phyloP scores from a whole-genome alignment of 768 basidiomycete genomes.

The Lentinula sp. region DNA sequence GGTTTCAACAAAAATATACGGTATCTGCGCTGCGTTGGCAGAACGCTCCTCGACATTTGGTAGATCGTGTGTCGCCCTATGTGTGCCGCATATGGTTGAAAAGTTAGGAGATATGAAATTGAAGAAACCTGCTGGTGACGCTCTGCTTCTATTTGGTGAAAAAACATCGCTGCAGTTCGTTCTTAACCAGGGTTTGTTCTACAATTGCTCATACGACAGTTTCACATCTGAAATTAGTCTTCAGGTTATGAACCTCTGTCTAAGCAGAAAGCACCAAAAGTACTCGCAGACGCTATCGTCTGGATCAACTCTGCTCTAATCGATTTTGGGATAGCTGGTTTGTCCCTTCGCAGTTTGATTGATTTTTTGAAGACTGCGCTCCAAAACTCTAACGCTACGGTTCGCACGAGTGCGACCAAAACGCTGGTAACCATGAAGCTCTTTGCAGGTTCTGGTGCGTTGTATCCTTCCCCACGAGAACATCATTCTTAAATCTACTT shows the following conservation, averaged over 20 bases:
- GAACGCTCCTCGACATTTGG: slow-evolving; percentile 80
- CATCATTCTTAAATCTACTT: slow-evolving; percentile 1
- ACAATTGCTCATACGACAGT: not conserved
- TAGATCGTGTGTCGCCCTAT: slow-evolving; percentile 76
- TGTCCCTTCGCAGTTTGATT: slow-evolving; percentile 79
- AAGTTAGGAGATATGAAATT: slow-evolving; percentile 95
- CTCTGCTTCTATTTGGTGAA: slow-evolving; percentile 78
- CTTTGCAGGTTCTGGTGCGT: slow-evolving; percentile 82
- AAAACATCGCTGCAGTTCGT: slow-evolving; percentile 94
- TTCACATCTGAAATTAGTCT: slow-evolving; percentile 4
- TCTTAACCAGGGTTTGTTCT: slow-evolving; percentile 72
- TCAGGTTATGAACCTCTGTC: slow-evolving; percentile 88
- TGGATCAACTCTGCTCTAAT: slow-evolving; percentile 85
- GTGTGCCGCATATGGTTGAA: slow-evolving; percentile 78
- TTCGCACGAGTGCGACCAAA: slow-evolving; percentile 91
- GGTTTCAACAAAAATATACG: slow-evolving; percentile 91
- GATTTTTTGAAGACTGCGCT: slow-evolving; percentile 85
- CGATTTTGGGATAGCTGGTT: slow-evolving; percentile 88
- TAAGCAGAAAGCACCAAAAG: slow-evolving; percentile 97
- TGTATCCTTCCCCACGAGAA: not conserved
- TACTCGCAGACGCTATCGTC: slow-evolving; percentile 80
- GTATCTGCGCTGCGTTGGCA: slow-evolving; percentile 65
- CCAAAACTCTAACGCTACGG: slow-evolving; percentile 90
- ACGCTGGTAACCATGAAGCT: slow-evolving; percentile 85
- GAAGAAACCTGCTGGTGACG: slow-evolving; percentile 93